These are phyloP conservation scores for Castanospermum australe DNA, from an alignment of 306 rosid species.

Conservation along the genomic window DNA sequence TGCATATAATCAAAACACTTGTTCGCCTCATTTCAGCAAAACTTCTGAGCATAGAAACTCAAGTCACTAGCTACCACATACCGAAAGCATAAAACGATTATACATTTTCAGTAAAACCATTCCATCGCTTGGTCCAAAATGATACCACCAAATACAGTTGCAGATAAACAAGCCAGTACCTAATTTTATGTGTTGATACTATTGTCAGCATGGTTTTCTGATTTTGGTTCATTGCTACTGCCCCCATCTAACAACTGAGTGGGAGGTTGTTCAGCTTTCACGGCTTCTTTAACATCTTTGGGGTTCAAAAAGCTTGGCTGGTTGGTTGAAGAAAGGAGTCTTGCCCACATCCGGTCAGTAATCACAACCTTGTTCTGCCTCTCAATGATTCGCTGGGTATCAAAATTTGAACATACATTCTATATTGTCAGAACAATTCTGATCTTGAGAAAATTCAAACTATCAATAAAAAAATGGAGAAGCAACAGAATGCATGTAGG, in stretches of 20 bases:
- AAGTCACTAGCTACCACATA: neutral
- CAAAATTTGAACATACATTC: slow-evolving; percentile 17
- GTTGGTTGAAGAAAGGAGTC: slow-evolving; percentile 63
- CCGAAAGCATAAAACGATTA: neutral
- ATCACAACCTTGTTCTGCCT: slow-evolving; percentile 78
- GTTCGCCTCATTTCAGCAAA: neutral
- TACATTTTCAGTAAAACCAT: neutral
- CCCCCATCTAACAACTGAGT: slow-evolving; percentile 38
- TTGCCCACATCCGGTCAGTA: slow-evolving; percentile 93
- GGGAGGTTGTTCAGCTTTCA: slow-evolving; percentile 37
- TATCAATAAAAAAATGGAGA: slow-evolving; percentile 10
- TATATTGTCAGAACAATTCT: slow-evolving; percentile 9
- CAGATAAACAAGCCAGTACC: slow-evolving; percentile 13
- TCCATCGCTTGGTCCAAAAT: slow-evolving; percentile 12
- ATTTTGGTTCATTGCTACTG: slow-evolving; percentile 27
- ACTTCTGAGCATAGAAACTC: neutral
- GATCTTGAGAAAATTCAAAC: slow-evolving; percentile 15
- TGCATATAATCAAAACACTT: neutral
- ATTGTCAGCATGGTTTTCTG: slow-evolving; percentile 32
- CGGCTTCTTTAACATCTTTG: slow-evolving; percentile 39
- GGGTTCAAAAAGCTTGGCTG: slow-evolving; percentile 66
- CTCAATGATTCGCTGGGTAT: slow-evolving; percentile 69
- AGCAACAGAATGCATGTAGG: neutral
- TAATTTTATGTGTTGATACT: slow-evolving; percentile 20
- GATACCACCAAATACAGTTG: neutral